Evolutionary conservation across 2,329 filamentous ascomycete species (phyloP), one percentile per base, ranked within the genome.

Genomic region (Epichloe amarillans): DNA sequence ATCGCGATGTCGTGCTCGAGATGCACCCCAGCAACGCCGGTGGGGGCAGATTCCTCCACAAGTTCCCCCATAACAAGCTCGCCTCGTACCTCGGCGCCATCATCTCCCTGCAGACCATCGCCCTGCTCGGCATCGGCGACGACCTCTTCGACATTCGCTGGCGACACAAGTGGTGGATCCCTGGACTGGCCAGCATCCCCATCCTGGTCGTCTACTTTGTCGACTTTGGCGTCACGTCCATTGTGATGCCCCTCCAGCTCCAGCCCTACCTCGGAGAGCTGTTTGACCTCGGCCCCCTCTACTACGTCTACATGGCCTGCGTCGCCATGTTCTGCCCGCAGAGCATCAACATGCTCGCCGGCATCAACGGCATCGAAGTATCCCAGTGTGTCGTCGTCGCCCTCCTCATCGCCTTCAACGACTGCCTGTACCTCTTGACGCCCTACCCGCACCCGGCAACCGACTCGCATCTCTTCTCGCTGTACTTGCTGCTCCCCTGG

Each of bases 301-400:
- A 98, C 77, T 98, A 98, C 71, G 72, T 84, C 62, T 98, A 97
- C 75, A 98, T 98, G 93, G 88, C 88, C 49, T 84, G 86, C 51
- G 79, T 98, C 58, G 87, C 91, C 64, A 98, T 98, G 67, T 98
- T 98, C 73, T 95, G 89, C 59, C 90, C 93, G 6, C 97, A 98
- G 71, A 89, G 88, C 67, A 98, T 98, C 78, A 98, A 98, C 73
- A 98, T 98, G 70, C 75, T 98, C n/a, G 93, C 93, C 0, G 93
- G 93, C n/a, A 88, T 98, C 68, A 98, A 98, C 67, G 93, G 93
- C 50, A 93, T 98, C 65, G 93, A 98, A 67, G 93, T 97, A 50
- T 82, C 86, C 11, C 93, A 98, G 70, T 96, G 89, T 53, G 74
- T 98, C 55, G 86, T 95, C 56, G 88, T 98, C 63, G 91, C 90